These are phyloP conservation scores for Aureobasidium sp. DNA, from an alignment of 2,329 filamentous ascomycete genomes.

Conservation along the genomic window DNA sequence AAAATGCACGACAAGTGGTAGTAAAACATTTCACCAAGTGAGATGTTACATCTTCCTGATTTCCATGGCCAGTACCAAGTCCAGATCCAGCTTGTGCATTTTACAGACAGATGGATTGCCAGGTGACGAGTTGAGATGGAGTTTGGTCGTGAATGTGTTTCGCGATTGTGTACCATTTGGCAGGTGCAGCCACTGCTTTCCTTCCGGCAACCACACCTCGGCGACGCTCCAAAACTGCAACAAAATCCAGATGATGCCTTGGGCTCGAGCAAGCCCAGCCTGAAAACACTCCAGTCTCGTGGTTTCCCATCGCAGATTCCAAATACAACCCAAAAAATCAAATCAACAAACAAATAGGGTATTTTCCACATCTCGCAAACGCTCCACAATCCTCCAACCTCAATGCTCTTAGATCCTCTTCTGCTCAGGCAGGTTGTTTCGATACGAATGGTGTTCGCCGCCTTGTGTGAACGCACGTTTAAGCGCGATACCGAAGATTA, in stretches of 20 bases:
- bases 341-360: neutral
- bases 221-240: neutral
- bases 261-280: neutral
- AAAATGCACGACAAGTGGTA: too few species aligned
- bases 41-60: too few species aligned
- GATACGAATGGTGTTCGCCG: slow-evolving; percentile 13
- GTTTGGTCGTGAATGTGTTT: too few species aligned
- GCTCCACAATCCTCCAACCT: neutral
- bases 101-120: too few species aligned
- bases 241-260: neutral
- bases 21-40: too few species aligned
- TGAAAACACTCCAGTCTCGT: neutral
- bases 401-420: slow-evolving; percentile 9
- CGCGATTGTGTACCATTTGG: too few species aligned
- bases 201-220: too few species aligned
- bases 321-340: neutral
- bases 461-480: slow-evolving; percentile 12
- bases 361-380: neutral
- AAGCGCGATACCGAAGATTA: slow-evolving; percentile 15
- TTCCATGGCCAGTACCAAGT: too few species aligned
- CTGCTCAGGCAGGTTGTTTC: slow-evolving; percentile 14
- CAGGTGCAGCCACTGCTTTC: too few species aligned
- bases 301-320: neutral
- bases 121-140: too few species aligned
- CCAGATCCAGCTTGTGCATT: too few species aligned